Base-by-base conservation (phyloP, 2,329 filamentous ascomycete species). In the Acarospora socialis region DNA sequence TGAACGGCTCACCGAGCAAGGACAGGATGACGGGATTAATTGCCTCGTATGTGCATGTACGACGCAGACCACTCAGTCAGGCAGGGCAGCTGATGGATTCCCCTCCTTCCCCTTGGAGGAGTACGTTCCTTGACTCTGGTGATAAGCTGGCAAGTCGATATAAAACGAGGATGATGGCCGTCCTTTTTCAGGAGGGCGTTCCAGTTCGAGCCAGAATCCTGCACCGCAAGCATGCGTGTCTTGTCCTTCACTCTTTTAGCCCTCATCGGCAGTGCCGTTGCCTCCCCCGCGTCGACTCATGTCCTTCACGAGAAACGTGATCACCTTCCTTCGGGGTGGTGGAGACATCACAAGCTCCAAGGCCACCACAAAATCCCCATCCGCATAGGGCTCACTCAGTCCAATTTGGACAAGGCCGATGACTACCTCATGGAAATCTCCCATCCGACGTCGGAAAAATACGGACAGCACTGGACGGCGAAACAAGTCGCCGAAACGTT, bases 381-480 rank as follows among this genome's bases (percentile, higher is more conserved):
- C 43, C 52, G 59, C n/a, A 61, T 64, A 40, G 60, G 57, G 12
- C 39, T 64, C 30, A 53, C 51, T n/a, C 61, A 65, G 42, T 49
- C 48, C 17, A 63, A 64, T 33, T 41, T 65, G 9, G 53, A 62
- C 8, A 50, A 53, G 10, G 60, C 57, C n/a, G 50, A 58, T 43
- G 54, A 59, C 22, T 50, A 50, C 14, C 46, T 62, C 10, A 60
- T 60, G 56, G 56, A 59, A 20, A 51, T 63, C n/a, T 60, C 60
- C 4, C 47, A 60, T 31, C 61, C 60, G 3, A 41, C 39, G 4
- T 64, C 59, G 10, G 31, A 51, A 8, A 56, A 50, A 4, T 64
- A 55, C 41, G 59, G 57, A 13, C 43, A 57, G 33, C 54, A 59
- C 35, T 63, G 57, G 54, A 53, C 54, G 4, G 46, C 53, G 6